Evolutionary conservation across 2,329 filamentous ascomycete genomes (phyloP), one percentile per base, ranked within the genome.

Genomic region (Arthrobotrys iridis): DNA sequence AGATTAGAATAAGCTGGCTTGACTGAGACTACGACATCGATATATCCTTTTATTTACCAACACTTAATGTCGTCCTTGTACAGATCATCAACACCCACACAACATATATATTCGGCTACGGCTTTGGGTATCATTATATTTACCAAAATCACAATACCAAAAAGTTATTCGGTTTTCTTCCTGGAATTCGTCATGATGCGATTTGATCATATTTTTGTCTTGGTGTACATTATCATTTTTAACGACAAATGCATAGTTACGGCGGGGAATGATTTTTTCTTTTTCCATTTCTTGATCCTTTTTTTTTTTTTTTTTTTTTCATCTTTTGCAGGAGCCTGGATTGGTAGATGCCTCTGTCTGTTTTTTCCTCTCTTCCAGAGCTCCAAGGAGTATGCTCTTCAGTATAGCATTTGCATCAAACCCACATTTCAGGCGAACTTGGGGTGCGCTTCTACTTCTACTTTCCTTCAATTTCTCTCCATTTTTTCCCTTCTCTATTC

Each of bases 341-440:
- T 59, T 43, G 33, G 55, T 59, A 59, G 55, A 59, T 43, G 48
- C 62, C 65, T 60, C 33, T 41, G n/a, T 58, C 7, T 60, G 15
- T 7, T 62, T 41, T 45, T 50, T 46, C 18, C 24, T 28, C 24
- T 28, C 52, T 40, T 26, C 37, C 30, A 48, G 41, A 63, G 33
- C 33, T 41, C 60, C 46, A 30, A 62, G 60, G 33, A 30, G 45
- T 50, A 65, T 65, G 50, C 50, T 65, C 37, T 65, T 50, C 18
- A 30, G 33, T 41, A 52, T 58, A 55, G 64, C 64, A 52, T 60
- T 65, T 73, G 52, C 52, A 60, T 62, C 28, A 58, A 35, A 73
- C 41, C 52, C 59, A 74, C 70, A 74, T 74, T 74, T 74, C 62
- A 67, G 70, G 70, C 70, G 70, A 74, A 74, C 70, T 74, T 67